Evolutionary conservation across 169 alveolate genomes (phyloP).

Genomic region (Eimeria zaria): DNA sequence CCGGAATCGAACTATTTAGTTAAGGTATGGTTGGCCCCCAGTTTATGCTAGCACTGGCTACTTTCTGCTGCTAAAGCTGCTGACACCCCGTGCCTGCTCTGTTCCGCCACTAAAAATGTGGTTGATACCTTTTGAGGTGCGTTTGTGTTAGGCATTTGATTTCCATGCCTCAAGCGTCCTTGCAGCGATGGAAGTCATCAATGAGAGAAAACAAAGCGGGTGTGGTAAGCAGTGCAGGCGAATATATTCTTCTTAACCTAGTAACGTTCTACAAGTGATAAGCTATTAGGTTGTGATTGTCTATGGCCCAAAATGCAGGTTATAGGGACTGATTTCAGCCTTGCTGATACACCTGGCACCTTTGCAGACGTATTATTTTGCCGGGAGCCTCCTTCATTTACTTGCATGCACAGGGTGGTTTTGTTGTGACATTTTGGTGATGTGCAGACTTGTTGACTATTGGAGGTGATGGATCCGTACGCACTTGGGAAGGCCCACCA

Average conservation of each 20-base stretch:
- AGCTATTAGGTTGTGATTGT: not conserved
- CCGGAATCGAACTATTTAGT: constrained; percentile 17
- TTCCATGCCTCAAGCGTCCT: constrained; percentile 53
- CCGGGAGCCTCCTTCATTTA: not conserved
- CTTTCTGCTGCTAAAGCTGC: not conserved
- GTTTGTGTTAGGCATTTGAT: constrained; percentile 31
- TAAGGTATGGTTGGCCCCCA: constrained; percentile 6
- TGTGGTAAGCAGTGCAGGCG: constrained; percentile 1
- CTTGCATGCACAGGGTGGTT: not conserved
- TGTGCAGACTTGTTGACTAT: constrained; percentile 42
- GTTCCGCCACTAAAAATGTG: not conserved
- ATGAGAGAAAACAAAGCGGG: not conserved
- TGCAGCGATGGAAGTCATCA: constrained; percentile 35
- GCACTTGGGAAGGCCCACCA: constrained; percentile 60
- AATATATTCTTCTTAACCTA: not conserved
- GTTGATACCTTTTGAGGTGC: not conserved
- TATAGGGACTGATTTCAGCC: not conserved
- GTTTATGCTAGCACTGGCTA: not conserved
- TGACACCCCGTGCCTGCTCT: not conserved
- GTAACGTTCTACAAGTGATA: not conserved
- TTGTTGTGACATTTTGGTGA: not conserved
- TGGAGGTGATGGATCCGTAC: constrained; percentile 58
- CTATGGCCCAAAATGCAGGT: not conserved
- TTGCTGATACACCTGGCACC: not conserved
- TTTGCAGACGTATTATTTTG: not conserved